phyloP scores from a whole-genome alignment of 2,329 filamentous ascomycete genomes.

The Lasiodiplodia sp. region DNA sequence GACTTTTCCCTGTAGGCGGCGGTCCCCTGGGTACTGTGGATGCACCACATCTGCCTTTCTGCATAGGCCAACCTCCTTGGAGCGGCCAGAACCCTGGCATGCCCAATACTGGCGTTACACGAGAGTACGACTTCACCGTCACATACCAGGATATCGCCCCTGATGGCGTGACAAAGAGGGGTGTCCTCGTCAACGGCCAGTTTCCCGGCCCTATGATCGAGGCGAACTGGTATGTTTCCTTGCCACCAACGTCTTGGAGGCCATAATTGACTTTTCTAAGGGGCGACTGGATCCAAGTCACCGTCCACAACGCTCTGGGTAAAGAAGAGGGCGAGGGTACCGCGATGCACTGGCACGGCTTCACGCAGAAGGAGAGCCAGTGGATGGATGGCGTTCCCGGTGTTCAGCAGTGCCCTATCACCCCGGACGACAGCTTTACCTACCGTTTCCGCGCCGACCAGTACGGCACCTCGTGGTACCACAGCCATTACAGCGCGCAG shows the following conservation, averaged over 20 bases:
- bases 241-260: slow-evolving; percentile 40
- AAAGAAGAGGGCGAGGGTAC: slow-evolving; percentile 42
- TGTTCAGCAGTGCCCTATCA: slow-evolving; percentile 45
- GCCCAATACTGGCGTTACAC: slow-evolving; percentile 44
- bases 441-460: slow-evolving; percentile 43
- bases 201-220: slow-evolving; percentile 44
- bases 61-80: slow-evolving; percentile 1
- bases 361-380: slow-evolving; percentile 43
- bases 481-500: slow-evolving; percentile 40
- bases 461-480: slow-evolving; percentile 40
- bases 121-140: slow-evolving; percentile 33
- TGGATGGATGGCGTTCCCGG: slow-evolving; percentile 49
- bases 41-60: slow-evolving; percentile 12
- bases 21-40: slow-evolving; percentile 15
- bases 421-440: slow-evolving; percentile 40
- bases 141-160: slow-evolving; percentile 33
- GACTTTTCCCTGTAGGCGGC: slow-evolving; percentile 8
- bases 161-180: slow-evolving; percentile 41
- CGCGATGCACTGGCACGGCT: slow-evolving; percentile 44
- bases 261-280: slow-evolving; percentile 30
- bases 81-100: slow-evolving; percentile 32
- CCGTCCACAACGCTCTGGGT: slow-evolving; percentile 38
- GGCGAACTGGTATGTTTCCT: slow-evolving; percentile 44
- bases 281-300: slow-evolving; percentile 41
- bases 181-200: slow-evolving; percentile 41